These are phyloP conservation scores for Porphyrellus cyaneotinctus DNA, from an alignment of 768 basidiomycete species.

Conservation along the genomic window DNA sequence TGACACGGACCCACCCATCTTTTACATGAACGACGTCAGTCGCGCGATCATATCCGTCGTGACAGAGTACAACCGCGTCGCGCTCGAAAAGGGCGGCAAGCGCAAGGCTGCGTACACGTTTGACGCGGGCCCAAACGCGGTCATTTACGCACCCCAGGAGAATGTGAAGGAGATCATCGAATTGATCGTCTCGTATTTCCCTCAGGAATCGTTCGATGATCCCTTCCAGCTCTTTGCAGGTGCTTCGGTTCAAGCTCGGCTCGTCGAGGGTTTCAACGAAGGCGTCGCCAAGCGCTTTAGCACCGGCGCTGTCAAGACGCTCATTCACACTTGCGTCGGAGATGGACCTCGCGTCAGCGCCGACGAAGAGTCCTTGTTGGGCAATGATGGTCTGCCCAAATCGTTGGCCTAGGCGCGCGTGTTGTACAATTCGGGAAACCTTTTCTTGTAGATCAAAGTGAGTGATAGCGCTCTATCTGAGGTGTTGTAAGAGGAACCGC, in stretches of 20 bases:
- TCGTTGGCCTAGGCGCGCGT: slow-evolving; percentile 34
- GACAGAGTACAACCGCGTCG: slow-evolving; percentile 87
- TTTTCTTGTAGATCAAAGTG: not conserved
- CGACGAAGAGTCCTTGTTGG: slow-evolving; percentile 61
- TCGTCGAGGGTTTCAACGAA: slow-evolving; percentile 72
- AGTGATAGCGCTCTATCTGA: not conserved
- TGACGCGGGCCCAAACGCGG: slow-evolving; percentile 97
- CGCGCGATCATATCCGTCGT: slow-evolving; percentile 89
- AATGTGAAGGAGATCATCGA: slow-evolving; percentile 76
- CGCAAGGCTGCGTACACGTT: slow-evolving; percentile 96
- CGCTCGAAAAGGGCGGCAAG: slow-evolving; percentile 50
- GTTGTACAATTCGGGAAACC: not conserved
- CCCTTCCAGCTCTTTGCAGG: slow-evolving; percentile 59
- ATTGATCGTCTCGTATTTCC: slow-evolving; percentile 82
- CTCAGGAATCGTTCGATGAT: slow-evolving; percentile 75
- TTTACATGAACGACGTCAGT: slow-evolving; percentile 98
- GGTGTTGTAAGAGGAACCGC: not conserved
- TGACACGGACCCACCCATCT: slow-evolving; percentile 96
- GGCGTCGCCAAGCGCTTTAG: slow-evolving; percentile 70
- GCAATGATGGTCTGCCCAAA: slow-evolving; percentile 65
- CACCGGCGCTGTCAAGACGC: slow-evolving; percentile 74
- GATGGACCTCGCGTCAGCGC: slow-evolving; percentile 80
- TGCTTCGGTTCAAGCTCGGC: slow-evolving; percentile 41
- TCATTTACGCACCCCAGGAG: slow-evolving; percentile 82
- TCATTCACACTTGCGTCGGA: slow-evolving; percentile 92